Evolutionary conservation across 2,329 filamentous ascomycete genomes (phyloP).

Genomic region (Colletotrichum sp.): DNA sequence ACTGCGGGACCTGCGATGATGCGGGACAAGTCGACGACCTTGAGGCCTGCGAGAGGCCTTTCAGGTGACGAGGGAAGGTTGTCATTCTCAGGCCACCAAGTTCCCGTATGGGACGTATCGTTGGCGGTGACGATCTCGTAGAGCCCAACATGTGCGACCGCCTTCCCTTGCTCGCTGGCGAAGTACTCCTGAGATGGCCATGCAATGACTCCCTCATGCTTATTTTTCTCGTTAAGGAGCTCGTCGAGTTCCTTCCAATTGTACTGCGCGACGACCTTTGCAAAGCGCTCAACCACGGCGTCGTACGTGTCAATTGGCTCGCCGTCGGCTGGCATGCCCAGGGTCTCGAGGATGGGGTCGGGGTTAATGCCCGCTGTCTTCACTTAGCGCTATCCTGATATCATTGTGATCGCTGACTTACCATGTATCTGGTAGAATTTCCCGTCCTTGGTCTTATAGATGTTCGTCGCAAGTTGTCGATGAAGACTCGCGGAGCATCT

Average conservation of each 20-base stretch:
- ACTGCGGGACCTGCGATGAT: constrained; percentile 53
- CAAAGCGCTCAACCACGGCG: constrained; percentile 20
- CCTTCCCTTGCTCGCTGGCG: constrained; percentile 28
- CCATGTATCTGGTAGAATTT: constrained; percentile 26
- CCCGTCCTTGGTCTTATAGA: constrained; percentile 30
- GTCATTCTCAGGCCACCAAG: constrained; percentile 44
- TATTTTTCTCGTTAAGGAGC: constrained; percentile 23
- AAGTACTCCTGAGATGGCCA: constrained; percentile 28
- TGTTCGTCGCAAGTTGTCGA: constrained; percentile 21
- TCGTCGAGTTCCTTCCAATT: constrained; percentile 24
- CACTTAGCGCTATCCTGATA: background rate
- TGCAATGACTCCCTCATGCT: constrained; percentile 30
- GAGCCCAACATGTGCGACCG: constrained; percentile 22
- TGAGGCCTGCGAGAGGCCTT: constrained; percentile 49
- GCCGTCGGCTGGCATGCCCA: constrained; percentile 20
- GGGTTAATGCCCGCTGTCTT: constrained; percentile 21
- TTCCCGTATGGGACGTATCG: constrained; percentile 27
- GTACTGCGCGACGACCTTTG: constrained; percentile 20
- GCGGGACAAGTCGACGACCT: constrained; percentile 50
- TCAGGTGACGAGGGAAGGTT: constrained; percentile 29
- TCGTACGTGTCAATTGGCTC: constrained; percentile 25
- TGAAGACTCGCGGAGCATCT: constrained; percentile 3
- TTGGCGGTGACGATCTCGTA: constrained; percentile 27
- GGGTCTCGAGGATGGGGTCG: constrained; percentile 14
- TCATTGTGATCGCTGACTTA: background rate